Conservation (phyloP, 805 yeast species). For the Debaryomyces tyrocola region DNA sequence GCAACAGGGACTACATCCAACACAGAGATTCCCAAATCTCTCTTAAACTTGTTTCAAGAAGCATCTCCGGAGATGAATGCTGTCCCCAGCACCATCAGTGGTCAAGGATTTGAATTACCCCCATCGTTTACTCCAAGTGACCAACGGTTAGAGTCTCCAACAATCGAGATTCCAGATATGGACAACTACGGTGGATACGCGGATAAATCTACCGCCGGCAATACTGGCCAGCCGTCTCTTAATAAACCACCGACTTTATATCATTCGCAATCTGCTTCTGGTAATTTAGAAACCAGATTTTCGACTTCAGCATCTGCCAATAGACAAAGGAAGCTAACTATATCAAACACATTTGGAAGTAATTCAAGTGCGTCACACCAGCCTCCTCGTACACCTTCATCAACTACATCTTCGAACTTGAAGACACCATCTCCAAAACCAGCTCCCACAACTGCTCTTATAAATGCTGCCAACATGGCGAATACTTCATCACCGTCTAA, state of each 20-base stretch:
- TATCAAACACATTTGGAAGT: slow-evolving; percentile 34
- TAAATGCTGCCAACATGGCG: slow-evolving; percentile 13
- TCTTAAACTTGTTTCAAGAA: slow-evolving; percentile 62
- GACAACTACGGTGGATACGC: slow-evolving; percentile 35
- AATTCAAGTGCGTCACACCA: slow-evolving; percentile 23
- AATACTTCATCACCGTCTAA: slow-evolving; percentile 38
- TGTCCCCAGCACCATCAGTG: not conserved
- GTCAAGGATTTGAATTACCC: slow-evolving; percentile 10
- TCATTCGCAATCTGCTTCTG: slow-evolving; percentile 46
- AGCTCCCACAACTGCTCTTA: slow-evolving; percentile 16
- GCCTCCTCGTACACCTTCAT: slow-evolving; percentile 38
- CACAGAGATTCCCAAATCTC: slow-evolving; percentile 67
- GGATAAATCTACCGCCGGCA: slow-evolving; percentile 7
- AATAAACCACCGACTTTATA: slow-evolving; percentile 42
- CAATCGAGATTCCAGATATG: slow-evolving; percentile 72
- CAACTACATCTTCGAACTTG: slow-evolving; percentile 28
- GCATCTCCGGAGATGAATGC: slow-evolving; percentile 9
- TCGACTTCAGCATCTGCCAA: slow-evolving; percentile 15
- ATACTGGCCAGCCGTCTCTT: not conserved
- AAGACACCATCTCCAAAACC: slow-evolving; percentile 41
- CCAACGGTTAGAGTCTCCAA: slow-evolving; percentile 52
- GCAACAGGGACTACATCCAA: not conserved
- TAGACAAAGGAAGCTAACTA: slow-evolving; percentile 39
- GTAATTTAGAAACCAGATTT: slow-evolving; percentile 31
- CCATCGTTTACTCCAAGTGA: slow-evolving; percentile 9